phyloP scores from a whole-genome alignment of 2,329 filamentous ascomycete species.

The Alternaria triticina region DNA sequence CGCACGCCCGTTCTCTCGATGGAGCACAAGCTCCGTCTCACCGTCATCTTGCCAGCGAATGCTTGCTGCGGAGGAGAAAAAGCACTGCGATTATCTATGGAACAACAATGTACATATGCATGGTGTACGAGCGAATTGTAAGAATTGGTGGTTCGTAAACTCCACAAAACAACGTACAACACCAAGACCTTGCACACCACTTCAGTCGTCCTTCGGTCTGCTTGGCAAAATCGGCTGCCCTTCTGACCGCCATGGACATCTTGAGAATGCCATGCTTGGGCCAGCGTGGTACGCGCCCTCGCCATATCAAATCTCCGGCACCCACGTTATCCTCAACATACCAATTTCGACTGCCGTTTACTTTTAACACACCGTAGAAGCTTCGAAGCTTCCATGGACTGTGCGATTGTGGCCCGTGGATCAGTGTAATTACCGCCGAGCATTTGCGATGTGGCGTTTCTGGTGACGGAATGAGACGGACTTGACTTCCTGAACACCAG shows the following conservation, averaged over 20 bases:
- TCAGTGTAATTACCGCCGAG: neutral
- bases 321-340: neutral
- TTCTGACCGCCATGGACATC: neutral
- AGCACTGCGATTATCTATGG: neutral
- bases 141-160: neutral
- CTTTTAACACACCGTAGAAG: neutral
- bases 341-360: neutral
- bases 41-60: neutral
- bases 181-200: neutral
- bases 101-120: neutral
- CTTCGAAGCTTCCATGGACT: neutral
- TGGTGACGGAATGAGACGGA: constrained; percentile 2
- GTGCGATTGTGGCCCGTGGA: neutral
- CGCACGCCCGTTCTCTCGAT: neutral
- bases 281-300: neutral
- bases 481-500: constrained; percentile 2
- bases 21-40: neutral
- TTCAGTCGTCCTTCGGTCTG: neutral
- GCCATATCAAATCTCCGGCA: neutral
- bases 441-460: neutral
- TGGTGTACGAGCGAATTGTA: neutral
- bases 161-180: neutral
- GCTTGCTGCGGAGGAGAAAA: neutral
- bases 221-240: neutral
- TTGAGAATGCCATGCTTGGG: neutral